Conservation (phyloP, 768 basidiomycete species). For the Tricholoma furcatifolium region DNA sequence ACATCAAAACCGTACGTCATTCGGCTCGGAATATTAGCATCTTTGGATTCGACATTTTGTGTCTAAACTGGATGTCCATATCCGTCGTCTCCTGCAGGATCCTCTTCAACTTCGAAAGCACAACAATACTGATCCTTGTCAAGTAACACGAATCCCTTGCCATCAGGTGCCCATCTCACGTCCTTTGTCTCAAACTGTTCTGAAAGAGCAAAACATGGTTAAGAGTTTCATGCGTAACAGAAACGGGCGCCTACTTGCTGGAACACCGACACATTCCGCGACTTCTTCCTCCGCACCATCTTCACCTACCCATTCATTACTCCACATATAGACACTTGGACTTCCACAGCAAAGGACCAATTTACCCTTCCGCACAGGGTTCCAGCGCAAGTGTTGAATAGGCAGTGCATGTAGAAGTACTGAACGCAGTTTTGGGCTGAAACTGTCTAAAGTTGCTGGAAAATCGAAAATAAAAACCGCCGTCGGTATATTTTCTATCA, state of each 20-base stretch:
- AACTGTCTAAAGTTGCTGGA: constrained; percentile 55
- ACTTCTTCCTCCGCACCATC: constrained; percentile 65
- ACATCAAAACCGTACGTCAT: too few relatives aligned
- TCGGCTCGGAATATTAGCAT: too few relatives aligned
- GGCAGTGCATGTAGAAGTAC: constrained; percentile 66
- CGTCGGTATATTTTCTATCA: constrained; percentile 59
- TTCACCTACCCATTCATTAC: constrained; percentile 74
- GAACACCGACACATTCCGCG: constrained; percentile 89
- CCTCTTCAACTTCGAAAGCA: constrained; percentile 74
- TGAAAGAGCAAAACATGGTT: constrained; percentile 25
- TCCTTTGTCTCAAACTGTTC: constrained; percentile 73
- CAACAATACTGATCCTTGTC: constrained; percentile 85
- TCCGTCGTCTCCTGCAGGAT: background rate
- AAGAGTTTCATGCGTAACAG: constrained; percentile 8
- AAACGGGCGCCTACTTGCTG: constrained; percentile 61
- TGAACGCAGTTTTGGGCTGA: constrained; percentile 59
- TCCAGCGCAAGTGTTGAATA: constrained; percentile 75
- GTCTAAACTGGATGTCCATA: background rate
- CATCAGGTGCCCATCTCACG: constrained; percentile 82
- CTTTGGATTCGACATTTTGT: too few relatives aligned
- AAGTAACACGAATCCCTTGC: constrained; percentile 72
- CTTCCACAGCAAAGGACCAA: constrained; percentile 67
- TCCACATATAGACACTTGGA: constrained; percentile 75
- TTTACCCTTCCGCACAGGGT: constrained; percentile 75
- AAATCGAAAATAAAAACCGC: constrained; percentile 73